These are phyloP conservation scores for Candida ponderosae DNA, from an alignment of 805 yeast genomes.

Conservation along the genomic window DNA sequence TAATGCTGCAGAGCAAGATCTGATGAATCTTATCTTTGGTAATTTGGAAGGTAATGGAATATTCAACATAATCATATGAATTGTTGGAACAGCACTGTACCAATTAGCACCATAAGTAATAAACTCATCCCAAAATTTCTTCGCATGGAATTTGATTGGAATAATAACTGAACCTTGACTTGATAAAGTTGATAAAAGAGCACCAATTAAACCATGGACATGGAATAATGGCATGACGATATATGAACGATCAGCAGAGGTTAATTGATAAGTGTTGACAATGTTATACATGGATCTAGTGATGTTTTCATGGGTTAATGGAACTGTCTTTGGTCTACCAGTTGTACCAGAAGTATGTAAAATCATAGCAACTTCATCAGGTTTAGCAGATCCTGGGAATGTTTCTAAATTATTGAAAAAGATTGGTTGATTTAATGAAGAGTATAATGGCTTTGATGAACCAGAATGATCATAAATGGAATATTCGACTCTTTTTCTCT, in stretches of 20 bases:
- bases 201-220: constrained; percentile 68
- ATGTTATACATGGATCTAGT: constrained; percentile 54
- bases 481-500: constrained; percentile 35
- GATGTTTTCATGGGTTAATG: constrained; percentile 58
- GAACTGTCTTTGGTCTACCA: constrained; percentile 71
- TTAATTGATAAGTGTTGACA: constrained; percentile 45
- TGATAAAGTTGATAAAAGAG: constrained; percentile 50
- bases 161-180: constrained; percentile 56
- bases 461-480: constrained; percentile 19
- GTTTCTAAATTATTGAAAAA: constrained; percentile 20
- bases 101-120: constrained; percentile 44
- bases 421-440: constrained; percentile 20
- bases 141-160: constrained; percentile 57
- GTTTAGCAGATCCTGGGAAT: constrained; percentile 36
- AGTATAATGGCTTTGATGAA: constrained; percentile 18
- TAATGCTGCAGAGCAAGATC: constrained; percentile 66
- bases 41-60: constrained; percentile 38
- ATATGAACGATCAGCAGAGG: constrained; percentile 43
- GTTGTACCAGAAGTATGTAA: constrained; percentile 74
- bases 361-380: constrained; percentile 53
- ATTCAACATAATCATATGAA: constrained; percentile 57
- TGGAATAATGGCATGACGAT: constrained; percentile 75
- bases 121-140: constrained; percentile 53
- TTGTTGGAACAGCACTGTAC: constrained; percentile 77
- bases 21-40: constrained; percentile 55